Evolutionary conservation across 352 stramenopile genomes (phyloP).

Genomic region (Globisporangium acanthophoron): DNA sequence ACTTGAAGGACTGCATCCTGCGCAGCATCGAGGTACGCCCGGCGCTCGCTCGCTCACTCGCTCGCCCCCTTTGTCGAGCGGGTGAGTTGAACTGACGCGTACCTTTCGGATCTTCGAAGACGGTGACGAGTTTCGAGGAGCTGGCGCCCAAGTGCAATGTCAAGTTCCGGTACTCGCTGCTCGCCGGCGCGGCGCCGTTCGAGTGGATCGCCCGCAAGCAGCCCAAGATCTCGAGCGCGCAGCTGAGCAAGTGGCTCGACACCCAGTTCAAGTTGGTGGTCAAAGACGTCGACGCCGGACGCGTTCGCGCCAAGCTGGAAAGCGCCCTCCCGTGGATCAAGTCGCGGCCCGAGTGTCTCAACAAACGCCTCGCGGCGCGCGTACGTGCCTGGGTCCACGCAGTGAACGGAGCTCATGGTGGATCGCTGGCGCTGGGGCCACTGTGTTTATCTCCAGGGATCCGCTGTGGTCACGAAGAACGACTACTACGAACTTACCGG

Average conservation of each 20-base stretch:
- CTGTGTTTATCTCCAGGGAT: neutral
- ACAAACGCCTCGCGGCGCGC: neutral
- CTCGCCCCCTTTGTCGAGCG: neutral
- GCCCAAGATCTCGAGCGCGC: neutral
- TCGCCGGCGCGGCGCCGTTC: constrained; percentile 30
- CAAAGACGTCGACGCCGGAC: neutral
- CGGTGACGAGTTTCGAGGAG: neutral
- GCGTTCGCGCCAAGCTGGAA: neutral
- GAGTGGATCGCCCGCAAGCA: constrained; percentile 24
- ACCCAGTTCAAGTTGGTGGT: constrained; percentile 1
- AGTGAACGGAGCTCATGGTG: neutral
- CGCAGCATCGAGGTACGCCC: constrained; percentile 7
- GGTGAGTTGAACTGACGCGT: neutral
- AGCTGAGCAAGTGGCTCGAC: constrained; percentile 3
- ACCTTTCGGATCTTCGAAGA: no score
- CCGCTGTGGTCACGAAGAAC: neutral
- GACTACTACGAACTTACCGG: neutral
- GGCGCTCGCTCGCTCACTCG: neutral
- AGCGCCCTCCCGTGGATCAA: neutral
- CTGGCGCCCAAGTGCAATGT: constrained; percentile 33
- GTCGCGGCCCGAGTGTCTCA: neutral
- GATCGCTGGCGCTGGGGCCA: no score
- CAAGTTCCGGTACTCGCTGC: constrained; percentile 45
- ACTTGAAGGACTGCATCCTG: constrained; percentile 21
- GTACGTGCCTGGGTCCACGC: neutral